A percentile compares a stretch with the other conserved stretches of the same genome.
phyloP scores from a whole-genome alignment of 805 yeast genomes.

The Suhomyces sp. region DNA sequence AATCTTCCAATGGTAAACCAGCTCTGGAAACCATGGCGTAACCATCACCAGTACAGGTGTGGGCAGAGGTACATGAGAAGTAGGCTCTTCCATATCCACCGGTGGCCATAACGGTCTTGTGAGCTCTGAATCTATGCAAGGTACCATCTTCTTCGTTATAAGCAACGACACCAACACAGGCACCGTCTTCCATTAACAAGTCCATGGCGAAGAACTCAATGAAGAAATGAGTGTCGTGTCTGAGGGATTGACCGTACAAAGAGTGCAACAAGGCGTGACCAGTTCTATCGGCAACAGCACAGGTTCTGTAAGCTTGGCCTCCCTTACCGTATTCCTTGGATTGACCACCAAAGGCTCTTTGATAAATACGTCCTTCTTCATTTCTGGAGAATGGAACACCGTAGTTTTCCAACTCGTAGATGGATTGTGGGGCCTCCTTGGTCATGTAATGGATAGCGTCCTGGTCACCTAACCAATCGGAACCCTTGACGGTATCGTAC shows the following conservation, averaged over 20 bases:
- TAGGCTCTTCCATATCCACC: conserved; percentile 99
- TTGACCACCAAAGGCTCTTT: conserved; percentile 99
- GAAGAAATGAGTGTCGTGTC: conserved; percentile 97
- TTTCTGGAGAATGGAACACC: conserved; percentile 99
- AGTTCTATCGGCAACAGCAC: conserved; percentile 99
- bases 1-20: conserved; percentile 94
- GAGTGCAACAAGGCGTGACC: conserved; percentile 97
- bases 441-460: conserved; percentile 99
- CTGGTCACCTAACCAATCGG: conserved; percentile 99
- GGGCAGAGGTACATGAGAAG: conserved; percentile 98
- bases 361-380: conserved; percentile 94
- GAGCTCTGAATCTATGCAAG: conserved; percentile 94
- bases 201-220: conserved; percentile 97
- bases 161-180: conserved; percentile 94
- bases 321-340: conserved; percentile 94
- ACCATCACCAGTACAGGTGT: conserved; percentile 99
- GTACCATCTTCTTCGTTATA: conserved; percentile 99
- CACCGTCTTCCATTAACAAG: conserved; percentile 90
- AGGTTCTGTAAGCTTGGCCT: conserved; percentile 98
- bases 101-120: conserved; percentile 94
- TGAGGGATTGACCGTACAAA: conserved; percentile 90
- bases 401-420: conserved; percentile 94
- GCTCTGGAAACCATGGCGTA: conserved; percentile 98
- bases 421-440: conserved; percentile 93
- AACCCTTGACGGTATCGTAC: conserved; percentile 99